Percentiles rank a stretch among this genome's conserved stretches.
Evolutionary conservation across 768 basidiomycete genomes (phyloP).

Genomic region (Amanita brunnescens): DNA sequence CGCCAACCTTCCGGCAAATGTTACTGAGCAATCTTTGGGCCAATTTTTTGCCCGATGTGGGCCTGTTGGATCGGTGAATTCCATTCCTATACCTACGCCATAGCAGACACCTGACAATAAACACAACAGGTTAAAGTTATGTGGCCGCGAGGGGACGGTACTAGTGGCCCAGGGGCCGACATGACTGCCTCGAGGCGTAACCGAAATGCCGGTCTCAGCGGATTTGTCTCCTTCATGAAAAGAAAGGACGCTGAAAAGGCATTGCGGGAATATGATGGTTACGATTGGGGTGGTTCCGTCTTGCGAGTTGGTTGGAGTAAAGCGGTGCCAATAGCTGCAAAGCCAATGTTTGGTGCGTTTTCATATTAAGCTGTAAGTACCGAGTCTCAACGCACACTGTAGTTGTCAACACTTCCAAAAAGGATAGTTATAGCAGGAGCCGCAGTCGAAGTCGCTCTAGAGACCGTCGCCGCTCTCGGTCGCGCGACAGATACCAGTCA

Average conservation of each 20-base stretch:
- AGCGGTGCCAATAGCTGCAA: constrained; percentile 78
- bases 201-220: constrained; percentile 76
- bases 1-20: constrained; percentile 81
- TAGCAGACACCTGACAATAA: background rate
- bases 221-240: constrained; percentile 96
- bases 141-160: constrained; percentile 90
- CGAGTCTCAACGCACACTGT: background rate
- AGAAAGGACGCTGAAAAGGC: constrained; percentile 86
- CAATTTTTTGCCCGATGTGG: constrained; percentile 87
- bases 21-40: constrained; percentile 81
- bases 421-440: constrained; percentile 17
- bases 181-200: constrained; percentile 64
- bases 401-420: constrained; percentile 1
- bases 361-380: background rate
- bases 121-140: constrained; percentile 79
- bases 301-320: constrained; percentile 96
- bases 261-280: constrained; percentile 83
- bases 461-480: constrained; percentile 32
- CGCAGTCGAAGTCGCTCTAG: constrained; percentile 32
- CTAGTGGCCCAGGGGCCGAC: constrained; percentile 60
- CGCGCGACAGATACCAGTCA: constrained; percentile 30
- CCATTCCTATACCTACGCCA: background rate
- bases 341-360: constrained; percentile 68
- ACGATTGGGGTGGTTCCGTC: constrained; percentile 88
- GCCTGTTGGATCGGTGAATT: constrained; percentile 81